Percentiles rank a stretch among this genome's conserved stretches.
Conservation (phyloP, 2,329 filamentous ascomycete genomes). For the Dactylellina drechsleri region DNA sequence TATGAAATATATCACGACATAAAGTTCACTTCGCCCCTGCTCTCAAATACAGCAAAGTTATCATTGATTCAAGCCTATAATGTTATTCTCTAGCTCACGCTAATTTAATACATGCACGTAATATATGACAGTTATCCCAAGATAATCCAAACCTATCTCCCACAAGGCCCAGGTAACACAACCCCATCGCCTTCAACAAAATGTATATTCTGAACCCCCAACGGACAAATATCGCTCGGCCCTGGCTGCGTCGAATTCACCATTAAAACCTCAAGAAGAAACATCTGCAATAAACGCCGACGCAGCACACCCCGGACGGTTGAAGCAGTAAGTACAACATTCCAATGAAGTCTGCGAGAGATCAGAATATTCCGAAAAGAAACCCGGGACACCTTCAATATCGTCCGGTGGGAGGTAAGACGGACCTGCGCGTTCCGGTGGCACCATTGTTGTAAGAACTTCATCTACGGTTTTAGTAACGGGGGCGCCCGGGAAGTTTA, state of each 20-base stretch:
- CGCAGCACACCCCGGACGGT: background rate
- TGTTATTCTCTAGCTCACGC: too few species aligned
- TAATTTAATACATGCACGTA: too few species aligned
- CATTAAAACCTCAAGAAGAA: background rate
- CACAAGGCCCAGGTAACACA: constrained; percentile 33
- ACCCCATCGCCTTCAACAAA: constrained; percentile 18
- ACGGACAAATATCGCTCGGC: constrained; percentile 9
- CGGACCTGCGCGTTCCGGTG: background rate
- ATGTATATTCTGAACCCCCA: constrained; percentile 19
- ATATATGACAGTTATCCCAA: too few species aligned
- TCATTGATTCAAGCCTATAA: too few species aligned
- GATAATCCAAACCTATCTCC: constrained; percentile 6
- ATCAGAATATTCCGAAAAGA: background rate
- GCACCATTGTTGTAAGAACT: background rate
- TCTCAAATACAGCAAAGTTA: too few species aligned
- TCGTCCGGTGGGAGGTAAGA: background rate
- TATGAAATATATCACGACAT: too few species aligned
- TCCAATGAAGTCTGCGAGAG: background rate
- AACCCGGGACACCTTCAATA: background rate
- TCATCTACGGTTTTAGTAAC: background rate
- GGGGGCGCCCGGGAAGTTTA: background rate
- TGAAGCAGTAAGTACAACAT: background rate
- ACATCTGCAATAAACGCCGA: background rate
- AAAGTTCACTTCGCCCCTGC: too few species aligned
- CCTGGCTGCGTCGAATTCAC: constrained; percentile 3